Conservation (phyloP, 176 grass and related monocot species). For the Musa troglodytarum region DNA sequence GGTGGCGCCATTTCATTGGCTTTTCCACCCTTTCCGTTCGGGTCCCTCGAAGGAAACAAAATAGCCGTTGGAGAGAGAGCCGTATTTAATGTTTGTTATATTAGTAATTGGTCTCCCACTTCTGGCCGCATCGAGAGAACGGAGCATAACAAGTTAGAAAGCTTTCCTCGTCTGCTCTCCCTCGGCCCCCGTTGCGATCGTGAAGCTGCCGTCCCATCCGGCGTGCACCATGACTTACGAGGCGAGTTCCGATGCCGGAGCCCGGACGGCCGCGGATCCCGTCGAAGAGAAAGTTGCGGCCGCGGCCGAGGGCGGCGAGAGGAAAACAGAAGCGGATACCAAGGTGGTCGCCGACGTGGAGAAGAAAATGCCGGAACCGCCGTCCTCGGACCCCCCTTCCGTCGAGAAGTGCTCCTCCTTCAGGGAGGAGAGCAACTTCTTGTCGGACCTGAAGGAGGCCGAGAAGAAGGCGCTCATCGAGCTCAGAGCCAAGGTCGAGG, state of each 20-base stretch:
- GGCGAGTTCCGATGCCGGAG: slow-evolving; percentile 7
- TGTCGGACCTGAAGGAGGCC: slow-evolving; percentile 64
- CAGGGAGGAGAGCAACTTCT: slow-evolving; percentile 86
- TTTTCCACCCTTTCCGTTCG: not conserved
- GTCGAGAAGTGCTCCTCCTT: slow-evolving; percentile 56
- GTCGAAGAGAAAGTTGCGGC: not conserved
- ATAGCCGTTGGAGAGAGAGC: slow-evolving; percentile 12
- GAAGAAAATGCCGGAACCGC: slow-evolving; percentile 18
- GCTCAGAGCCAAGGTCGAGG: slow-evolving; percentile 62
- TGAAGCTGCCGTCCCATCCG: too few relatives aligned
- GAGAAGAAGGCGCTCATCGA: slow-evolving; percentile 74
- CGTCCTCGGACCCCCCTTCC: not conserved
- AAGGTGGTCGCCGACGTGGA: not conserved
- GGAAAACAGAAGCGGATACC: not conserved
- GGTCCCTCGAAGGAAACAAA: too few relatives aligned
- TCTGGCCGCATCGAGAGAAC: too few relatives aligned
- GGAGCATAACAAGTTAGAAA: too few relatives aligned
- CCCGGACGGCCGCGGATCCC: not conserved
- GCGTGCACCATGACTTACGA: slow-evolving; percentile 14
- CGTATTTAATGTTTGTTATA: slow-evolving; percentile 12
- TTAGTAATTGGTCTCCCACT: too few relatives aligned
- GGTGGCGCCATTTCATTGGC: slow-evolving; percentile 30
- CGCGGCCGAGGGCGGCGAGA: not conserved
- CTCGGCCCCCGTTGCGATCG: not conserved
- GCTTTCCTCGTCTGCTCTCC: not conserved